These are phyloP conservation scores for Solanum virginianum DNA, from an alignment of 257 asterid genomes.

Conservation along the genomic window DNA sequence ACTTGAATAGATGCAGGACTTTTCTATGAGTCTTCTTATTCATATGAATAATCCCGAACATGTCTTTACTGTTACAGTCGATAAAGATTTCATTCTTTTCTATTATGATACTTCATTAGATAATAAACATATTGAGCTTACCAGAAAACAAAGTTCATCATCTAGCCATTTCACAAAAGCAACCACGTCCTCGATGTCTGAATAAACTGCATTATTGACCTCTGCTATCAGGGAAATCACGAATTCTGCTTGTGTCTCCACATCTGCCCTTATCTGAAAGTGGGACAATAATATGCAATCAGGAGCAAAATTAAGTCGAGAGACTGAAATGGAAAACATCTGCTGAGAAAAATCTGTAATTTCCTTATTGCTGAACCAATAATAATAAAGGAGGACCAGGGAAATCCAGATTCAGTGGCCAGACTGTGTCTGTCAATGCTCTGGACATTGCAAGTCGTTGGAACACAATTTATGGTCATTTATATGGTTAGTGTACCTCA, in stretches of 20 bases:
- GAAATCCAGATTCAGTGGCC: background rate
- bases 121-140: constrained; percentile 14
- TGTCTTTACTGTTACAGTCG: background rate
- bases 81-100: background rate
- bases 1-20: background rate
- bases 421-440: background rate
- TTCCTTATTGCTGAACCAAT: background rate
- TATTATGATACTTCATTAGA: background rate
- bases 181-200: constrained; percentile 62
- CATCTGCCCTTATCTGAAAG: constrained; percentile 73
- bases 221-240: constrained; percentile 69
- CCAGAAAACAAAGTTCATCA: constrained; percentile 90
- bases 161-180: constrained; percentile 93
- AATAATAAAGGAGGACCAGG: background rate
- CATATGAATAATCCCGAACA: background rate
- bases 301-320: background rate
- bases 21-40: background rate
- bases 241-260: constrained; percentile 90
- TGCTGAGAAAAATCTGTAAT: background rate
- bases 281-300: background rate
- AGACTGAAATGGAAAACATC: background rate
- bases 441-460: background rate
- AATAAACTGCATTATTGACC: constrained; percentile 60
- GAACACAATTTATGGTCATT: background rate
- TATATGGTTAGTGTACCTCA: background rate